phyloP scores from a whole-genome alignment of 208 protist species.

The Leptomonas pyrrhocoris region DNA sequence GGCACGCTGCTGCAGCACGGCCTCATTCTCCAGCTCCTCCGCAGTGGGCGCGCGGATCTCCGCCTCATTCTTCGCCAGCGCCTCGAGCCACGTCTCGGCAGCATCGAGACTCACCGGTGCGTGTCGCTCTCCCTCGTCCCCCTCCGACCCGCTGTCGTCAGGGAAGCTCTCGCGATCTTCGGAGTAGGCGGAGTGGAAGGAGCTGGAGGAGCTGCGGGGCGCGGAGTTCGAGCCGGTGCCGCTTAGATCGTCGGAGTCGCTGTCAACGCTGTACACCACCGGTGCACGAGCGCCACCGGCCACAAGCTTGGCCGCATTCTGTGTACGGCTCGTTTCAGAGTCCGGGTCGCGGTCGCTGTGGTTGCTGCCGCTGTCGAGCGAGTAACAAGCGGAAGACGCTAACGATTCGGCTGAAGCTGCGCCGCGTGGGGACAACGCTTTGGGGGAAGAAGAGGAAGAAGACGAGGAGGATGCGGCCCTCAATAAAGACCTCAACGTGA shows the following conservation, averaged over 20 bases:
- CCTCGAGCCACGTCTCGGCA: conserved; percentile 41
- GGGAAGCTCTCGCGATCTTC: conserved; percentile 43
- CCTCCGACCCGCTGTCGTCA: conserved; percentile 11
- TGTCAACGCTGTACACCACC: background rate
- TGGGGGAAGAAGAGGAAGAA: background rate
- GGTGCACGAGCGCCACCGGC: background rate
- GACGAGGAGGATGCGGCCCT: conserved; percentile 28
- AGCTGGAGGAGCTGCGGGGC: conserved; percentile 25
- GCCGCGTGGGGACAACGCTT: background rate
- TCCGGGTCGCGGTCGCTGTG: background rate
- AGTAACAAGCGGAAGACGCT: background rate
- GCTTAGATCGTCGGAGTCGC: background rate
- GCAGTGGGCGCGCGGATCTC: conserved; percentile 17
- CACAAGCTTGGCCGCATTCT: too few species aligned
- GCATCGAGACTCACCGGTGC: conserved; percentile 20
- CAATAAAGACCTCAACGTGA: conserved; percentile 28
- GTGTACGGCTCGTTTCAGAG: background rate
- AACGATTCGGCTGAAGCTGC: background rate
- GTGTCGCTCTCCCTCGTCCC: conserved; percentile 5
- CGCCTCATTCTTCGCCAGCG: conserved; percentile 22
- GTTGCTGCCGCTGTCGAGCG: conserved; percentile 1
- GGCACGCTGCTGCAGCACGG: conserved; percentile 47
- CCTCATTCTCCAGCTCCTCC: conserved; percentile 38
- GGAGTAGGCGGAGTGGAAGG: conserved; percentile 47
- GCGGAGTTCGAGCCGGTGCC: conserved; percentile 5